Base-by-base conservation (phyloP, 1,139 yeast genomes). In the Geotrichum klebahnii region DNA sequence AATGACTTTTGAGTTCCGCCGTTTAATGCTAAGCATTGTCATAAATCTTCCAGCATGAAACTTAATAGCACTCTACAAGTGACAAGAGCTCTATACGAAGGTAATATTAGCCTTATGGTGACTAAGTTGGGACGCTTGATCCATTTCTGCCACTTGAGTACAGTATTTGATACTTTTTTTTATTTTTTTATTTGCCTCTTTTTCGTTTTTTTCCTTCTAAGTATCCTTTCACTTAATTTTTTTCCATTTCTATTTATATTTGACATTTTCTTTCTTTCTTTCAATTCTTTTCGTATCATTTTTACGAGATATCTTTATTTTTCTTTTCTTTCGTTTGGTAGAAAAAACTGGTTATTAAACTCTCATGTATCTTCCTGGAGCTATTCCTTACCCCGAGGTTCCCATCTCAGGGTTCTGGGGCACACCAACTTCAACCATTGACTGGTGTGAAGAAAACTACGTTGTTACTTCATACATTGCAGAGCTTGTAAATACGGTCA, bases 361-460 rank as follows among this genome's bases (percentile, higher is more conserved):
- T 3, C n/a, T 32, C 26, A 46, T 50, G 51, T 44, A 32, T 16
- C 45, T 58, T 12, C 60, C 60, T 3, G 53, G 56, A 33, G 58
- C 48, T 14, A 54, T 58, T 43, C 65, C 65, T 5, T 64, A 64
- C 50, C 67, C 67, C 9, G 57, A 57, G 3, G 61, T 55, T 24
- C 65, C 65, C 5, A 60, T 55, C 39, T 39, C 51, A 9, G 67
- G 67, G n/a, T 63, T 45, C 54, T 63, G 67, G 67, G 67, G 67
- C 14, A 50, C 51, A 26, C 61, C 59, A 62, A 71, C 75, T 2
- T 62, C 95, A 28, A 87, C 96, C 29, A 89, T 89, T 49, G 97
- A 89, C 63, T 89, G 97, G 97, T 89, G 97, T 68, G 97, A 89
- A 67, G 97, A 89, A 65, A 90, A 89, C 69, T 89, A 89, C 64